Percentiles rank a stretch among this genome's conserved stretches.
Conservation (phyloP, 164 flowering plant genomes). For the Vitis labrusca region DNA sequence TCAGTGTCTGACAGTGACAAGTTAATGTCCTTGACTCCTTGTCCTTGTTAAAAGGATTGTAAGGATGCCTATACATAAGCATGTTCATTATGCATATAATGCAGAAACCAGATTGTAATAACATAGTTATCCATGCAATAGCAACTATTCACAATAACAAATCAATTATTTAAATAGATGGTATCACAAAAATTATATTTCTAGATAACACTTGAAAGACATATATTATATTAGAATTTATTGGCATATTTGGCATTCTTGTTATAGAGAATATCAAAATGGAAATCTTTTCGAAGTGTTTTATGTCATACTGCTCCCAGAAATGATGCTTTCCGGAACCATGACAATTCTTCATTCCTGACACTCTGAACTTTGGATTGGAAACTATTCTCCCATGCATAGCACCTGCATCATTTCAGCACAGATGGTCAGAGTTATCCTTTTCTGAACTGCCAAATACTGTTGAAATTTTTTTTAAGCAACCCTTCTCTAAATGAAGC, state of each 20-base stretch:
- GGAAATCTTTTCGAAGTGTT: not conserved
- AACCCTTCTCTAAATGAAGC: constrained; percentile 9
- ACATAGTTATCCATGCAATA: not conserved
- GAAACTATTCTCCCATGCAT: constrained; percentile 98
- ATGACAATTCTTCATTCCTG: constrained; percentile 81
- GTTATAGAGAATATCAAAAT: not conserved
- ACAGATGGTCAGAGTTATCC: constrained; percentile 11
- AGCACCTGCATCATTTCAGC: constrained; percentile 60
- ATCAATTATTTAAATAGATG: not conserved
- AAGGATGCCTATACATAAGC: not conserved
- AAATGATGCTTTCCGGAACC: constrained; percentile 81
- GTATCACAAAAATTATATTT: not conserved
- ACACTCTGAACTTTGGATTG: constrained; percentile 71
- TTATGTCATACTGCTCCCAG: constrained; percentile 70
- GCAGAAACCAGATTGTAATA: not conserved
- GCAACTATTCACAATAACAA: not conserved
- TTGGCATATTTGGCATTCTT: not conserved
- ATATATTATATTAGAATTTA: not conserved
- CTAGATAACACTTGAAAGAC: not conserved
- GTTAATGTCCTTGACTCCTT: too few relatives aligned
- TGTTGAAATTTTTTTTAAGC: not conserved
- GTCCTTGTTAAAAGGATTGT: too few relatives aligned
- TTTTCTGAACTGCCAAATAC: not conserved
- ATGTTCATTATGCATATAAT: not conserved
- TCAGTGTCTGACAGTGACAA: too few relatives aligned